phyloP scores from a whole-genome alignment of 805 yeast genomes.

The Lachancea cidri region DNA sequence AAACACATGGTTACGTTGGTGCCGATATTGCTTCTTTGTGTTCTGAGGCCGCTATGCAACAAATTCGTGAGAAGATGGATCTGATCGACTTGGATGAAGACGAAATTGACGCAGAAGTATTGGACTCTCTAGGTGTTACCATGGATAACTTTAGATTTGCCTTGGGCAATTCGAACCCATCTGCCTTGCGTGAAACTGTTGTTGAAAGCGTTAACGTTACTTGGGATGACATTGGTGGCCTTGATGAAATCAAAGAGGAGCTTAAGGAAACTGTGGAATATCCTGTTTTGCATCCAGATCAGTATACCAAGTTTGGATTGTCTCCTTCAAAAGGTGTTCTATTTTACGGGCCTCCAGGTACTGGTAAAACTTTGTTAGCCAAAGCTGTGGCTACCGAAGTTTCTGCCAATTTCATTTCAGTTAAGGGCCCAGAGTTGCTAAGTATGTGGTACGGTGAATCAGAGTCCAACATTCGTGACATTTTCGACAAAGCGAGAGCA shows the following conservation, averaged over 20 bases:
- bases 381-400: conserved; percentile 99
- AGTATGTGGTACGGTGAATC: conserved; percentile 99
- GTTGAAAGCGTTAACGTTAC: conserved; percentile 98
- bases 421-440: conserved; percentile 92
- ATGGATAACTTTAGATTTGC: conserved; percentile 99
- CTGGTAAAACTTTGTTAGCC: conserved; percentile 97
- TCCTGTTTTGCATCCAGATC: conserved; percentile 98
- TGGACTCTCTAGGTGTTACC: conserved; percentile 94
- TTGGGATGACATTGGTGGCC: conserved; percentile 99
- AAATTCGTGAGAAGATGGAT: conserved; percentile 99
- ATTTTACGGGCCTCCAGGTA: conserved; percentile 99
- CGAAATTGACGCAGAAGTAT: conserved; percentile 93
- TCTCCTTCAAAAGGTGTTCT: conserved; percentile 98
- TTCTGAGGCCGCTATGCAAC: conserved; percentile 99
- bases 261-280: conserved; percentile 98
- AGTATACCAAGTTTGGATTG: conserved; percentile 95
- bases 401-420: conserved; percentile 95
- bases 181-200: conserved; percentile 98
- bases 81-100: conserved; percentile 93
- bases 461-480: conserved; percentile 94
- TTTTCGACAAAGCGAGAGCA: conserved; percentile 96
- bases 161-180: conserved; percentile 95
- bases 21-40: conserved; percentile 97
- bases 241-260: conserved; percentile 93
- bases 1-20: conserved; percentile 99